These are phyloP conservation scores for Trametes polyzona DNA, from an alignment of 1,284 basidiomycete genomes.

Conservation along the genomic window DNA sequence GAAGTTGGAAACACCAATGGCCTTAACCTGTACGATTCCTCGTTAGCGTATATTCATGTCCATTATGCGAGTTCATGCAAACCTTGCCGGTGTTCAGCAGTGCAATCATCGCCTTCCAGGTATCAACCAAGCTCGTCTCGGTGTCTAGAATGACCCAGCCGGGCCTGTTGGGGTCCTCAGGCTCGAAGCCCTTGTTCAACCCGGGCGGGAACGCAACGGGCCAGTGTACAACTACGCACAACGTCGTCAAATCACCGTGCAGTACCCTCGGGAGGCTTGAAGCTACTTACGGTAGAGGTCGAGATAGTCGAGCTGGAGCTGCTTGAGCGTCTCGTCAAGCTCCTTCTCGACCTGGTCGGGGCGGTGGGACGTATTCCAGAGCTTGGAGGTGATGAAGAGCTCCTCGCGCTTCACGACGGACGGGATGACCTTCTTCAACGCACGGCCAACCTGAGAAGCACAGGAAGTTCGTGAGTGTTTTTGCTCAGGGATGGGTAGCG, in stretches of 20 bases:
- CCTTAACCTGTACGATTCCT: conserved; percentile 46
- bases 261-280: neutral
- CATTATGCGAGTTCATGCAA: conserved; percentile 6
- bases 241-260: neutral
- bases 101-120: conserved; percentile 80
- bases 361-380: conserved; percentile 75
- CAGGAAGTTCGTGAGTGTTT: neutral
- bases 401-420: conserved; percentile 82
- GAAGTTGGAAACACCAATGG: conserved; percentile 85
- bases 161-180: conserved; percentile 48
- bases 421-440: conserved; percentile 78
- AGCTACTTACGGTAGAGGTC: conserved; percentile 63
- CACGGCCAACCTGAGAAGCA: conserved; percentile 52
- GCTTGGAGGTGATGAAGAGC: conserved; percentile 84
- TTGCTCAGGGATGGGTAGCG: neutral
- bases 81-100: conserved; percentile 52
- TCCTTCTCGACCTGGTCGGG: conserved; percentile 70
- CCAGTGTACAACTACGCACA: conserved; percentile 79
- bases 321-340: conserved; percentile 74
- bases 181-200: conserved; percentile 52
- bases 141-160: conserved; percentile 61
- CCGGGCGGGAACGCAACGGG: conserved; percentile 77
- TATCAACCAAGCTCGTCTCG: conserved; percentile 70
- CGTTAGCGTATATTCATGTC: neutral
- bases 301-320: conserved; percentile 75